A percentile compares a stretch with the other conserved stretches of the same genome.
These are phyloP conservation scores for Ogataea trehaloabstinens DNA, from an alignment of 805 yeast genomes.

Conservation along the genomic window DNA sequence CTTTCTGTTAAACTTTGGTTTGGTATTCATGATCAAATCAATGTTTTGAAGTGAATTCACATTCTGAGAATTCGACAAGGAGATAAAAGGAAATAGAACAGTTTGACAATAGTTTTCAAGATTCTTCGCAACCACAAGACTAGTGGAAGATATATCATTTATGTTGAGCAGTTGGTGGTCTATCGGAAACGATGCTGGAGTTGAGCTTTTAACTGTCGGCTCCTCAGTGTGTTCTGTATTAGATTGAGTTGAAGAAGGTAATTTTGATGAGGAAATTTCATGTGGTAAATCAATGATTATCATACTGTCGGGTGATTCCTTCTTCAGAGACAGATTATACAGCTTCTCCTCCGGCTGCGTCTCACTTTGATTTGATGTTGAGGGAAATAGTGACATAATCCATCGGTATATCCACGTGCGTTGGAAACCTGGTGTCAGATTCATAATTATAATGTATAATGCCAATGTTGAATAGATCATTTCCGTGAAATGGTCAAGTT, in stretches of 20 bases:
- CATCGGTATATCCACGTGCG: conserved; percentile 12
- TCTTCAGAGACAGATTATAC: neutral
- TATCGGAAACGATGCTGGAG: conserved; percentile 33
- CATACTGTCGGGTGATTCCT: conserved; percentile 5
- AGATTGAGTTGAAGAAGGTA: conserved; percentile 12
- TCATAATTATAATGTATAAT: conserved; percentile 29
- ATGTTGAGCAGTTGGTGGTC: conserved; percentile 31
- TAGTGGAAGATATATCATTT: conserved; percentile 35
- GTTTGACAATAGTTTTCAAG: conserved; percentile 37
- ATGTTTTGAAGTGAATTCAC: conserved; percentile 1
- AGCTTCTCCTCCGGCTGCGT: conserved; percentile 6
- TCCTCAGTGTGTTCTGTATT: neutral
- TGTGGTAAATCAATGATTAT: conserved; percentile 12
- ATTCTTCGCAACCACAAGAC: conserved; percentile 36
- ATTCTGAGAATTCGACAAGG: conserved; percentile 3
- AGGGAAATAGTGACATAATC: conserved; percentile 20
- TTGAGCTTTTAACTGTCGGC: conserved; percentile 5
- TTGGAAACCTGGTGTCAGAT: conserved; percentile 25
- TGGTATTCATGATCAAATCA: conserved; percentile 10
- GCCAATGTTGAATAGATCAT: conserved; percentile 29
- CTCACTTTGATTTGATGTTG: conserved; percentile 15
- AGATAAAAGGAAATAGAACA: conserved; percentile 26
- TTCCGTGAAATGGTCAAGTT: conserved; percentile 27
- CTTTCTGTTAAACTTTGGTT: conserved; percentile 26
- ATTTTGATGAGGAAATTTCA: conserved; percentile 16